These are phyloP conservation scores for Starmerella stellata DNA, from an alignment of 805 yeast genomes.

Conservation along the genomic window DNA sequence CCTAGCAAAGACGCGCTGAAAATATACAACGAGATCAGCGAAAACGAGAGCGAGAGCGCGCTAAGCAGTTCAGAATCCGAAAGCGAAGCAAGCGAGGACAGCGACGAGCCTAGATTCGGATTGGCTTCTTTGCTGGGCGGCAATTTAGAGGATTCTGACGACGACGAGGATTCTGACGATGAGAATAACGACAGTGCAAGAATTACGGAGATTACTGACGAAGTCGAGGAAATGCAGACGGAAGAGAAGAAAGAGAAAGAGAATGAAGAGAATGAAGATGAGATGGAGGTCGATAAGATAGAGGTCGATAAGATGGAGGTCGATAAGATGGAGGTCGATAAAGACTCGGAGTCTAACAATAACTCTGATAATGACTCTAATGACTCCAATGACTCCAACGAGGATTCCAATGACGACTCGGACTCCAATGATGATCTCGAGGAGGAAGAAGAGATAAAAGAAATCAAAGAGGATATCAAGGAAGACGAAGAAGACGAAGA, in stretches of 20 bases:
- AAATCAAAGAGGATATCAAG: neutral
- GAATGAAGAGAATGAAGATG: conserved; percentile 26
- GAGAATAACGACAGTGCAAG: conserved; percentile 21
- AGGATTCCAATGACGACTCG: no score
- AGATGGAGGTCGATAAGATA: no score
- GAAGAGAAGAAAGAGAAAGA: conserved; percentile 3
- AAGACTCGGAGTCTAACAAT: no score
- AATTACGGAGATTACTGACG: no score
- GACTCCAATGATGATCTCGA: conserved; percentile 18
- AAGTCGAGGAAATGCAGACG: conserved; percentile 3
- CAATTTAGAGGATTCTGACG: conserved; percentile 11
- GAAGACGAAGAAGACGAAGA: conserved; percentile 1
- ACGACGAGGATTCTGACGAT: conserved; percentile 10
- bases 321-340: neutral
- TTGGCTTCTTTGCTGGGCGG: conserved; percentile 10
- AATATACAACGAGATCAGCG: conserved; percentile 17
- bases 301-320: neutral
- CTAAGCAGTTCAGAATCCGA: conserved; percentile 16
- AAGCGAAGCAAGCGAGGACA: conserved; percentile 13
- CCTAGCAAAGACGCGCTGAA: conserved; percentile 9
- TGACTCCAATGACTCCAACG: no score
- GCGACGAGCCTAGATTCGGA: conserved; percentile 10
- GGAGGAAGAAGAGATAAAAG: conserved; percentile 13
- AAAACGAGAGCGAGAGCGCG: conserved; percentile 20
- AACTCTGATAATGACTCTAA: no score